Percentiles rank a stretch among this genome's conserved stretches.
Evolutionary conservation across 1,284 basidiomycete species (phyloP).

Genomic region (Cryptococcus floricola): DNA sequence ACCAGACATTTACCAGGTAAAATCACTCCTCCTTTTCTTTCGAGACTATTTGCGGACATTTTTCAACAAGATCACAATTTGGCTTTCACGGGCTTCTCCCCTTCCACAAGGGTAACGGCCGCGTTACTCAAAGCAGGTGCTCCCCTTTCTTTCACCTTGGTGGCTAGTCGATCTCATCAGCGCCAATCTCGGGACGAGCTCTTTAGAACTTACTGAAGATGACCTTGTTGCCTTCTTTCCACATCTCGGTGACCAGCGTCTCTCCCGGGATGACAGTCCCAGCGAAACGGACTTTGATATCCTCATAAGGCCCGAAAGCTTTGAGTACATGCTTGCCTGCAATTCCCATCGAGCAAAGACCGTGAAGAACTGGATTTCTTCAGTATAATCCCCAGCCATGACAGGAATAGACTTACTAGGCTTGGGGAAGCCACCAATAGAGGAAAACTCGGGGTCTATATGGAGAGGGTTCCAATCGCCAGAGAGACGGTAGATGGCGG

Average conservation of each 20-base stretch:
- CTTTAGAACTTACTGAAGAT: constrained; percentile 70
- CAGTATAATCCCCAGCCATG: not conserved
- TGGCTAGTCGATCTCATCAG: constrained; percentile 24
- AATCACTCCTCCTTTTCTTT: not conserved
- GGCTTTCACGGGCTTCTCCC: constrained; percentile 30
- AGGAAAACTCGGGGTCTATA: constrained; percentile 88
- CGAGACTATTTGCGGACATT: not conserved
- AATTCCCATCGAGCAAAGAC: constrained; percentile 89
- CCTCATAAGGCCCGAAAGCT: constrained; percentile 76
- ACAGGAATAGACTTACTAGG: constrained; percentile 55
- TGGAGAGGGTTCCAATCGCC: constrained; percentile 92
- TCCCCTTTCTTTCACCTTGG: constrained; percentile 55
- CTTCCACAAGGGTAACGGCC: constrained; percentile 52
- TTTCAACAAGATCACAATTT: constrained; percentile 30
- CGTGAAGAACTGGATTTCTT: constrained; percentile 53
- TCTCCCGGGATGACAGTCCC: constrained; percentile 82
- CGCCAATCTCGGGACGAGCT: not conserved
- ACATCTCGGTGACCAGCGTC: constrained; percentile 92
- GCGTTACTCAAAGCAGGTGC: constrained; percentile 53
- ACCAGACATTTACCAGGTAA: not conserved
- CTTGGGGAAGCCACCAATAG: constrained; percentile 89
- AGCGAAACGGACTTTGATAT: constrained; percentile 88
- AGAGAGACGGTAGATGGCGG: constrained; percentile 82
- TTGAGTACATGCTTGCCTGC: constrained; percentile 91
- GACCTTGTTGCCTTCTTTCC: constrained; percentile 91